Percentiles rank a stretch among this genome's conserved stretches.
Conservation (phyloP, 2,329 filamentous ascomycete genomes). For the Thelonectria rubi region DNA sequence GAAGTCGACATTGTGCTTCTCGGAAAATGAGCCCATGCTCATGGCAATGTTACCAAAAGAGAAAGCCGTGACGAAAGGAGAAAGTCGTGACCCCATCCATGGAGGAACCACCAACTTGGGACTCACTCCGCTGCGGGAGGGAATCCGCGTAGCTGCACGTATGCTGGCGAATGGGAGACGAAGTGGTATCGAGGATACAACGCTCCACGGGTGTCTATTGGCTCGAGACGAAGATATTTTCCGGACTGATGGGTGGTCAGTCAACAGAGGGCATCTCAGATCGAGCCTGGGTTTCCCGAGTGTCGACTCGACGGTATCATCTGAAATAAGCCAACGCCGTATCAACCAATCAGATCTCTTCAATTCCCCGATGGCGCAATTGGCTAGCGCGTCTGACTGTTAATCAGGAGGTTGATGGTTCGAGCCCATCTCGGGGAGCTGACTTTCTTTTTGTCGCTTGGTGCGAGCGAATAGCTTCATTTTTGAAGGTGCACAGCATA, state of each 20-base stretch:
- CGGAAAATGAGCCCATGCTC: neutral
- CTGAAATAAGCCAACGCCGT: neutral
- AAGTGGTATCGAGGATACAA: neutral
- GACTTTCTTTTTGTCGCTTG: neutral
- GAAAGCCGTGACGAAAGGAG: neutral
- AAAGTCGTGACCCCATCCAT: neutral
- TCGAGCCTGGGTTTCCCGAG: no score
- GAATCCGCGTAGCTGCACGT: constrained; percentile 12
- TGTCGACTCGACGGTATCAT: neutral
- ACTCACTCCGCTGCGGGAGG: constrained; percentile 13
- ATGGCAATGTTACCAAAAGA: neutral
- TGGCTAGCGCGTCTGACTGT: constrained; percentile 70
- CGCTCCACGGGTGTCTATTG: no score
- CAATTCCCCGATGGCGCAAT: constrained; percentile 51
- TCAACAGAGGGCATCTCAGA: no score
- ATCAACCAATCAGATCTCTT: neutral
- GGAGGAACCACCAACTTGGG: no score
- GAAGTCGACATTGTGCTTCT: constrained; percentile 7
- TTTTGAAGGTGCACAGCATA: neutral
- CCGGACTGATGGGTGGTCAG: no score
- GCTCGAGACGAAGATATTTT: no score
- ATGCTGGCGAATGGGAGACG: neutral
- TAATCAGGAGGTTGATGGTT: constrained; percentile 44
- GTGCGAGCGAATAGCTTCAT: neutral
- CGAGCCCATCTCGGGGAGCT: constrained; percentile 20